phyloP scores from a whole-genome alignment of 352 stramenopile genomes.

The Phytophthora sojae region DNA sequence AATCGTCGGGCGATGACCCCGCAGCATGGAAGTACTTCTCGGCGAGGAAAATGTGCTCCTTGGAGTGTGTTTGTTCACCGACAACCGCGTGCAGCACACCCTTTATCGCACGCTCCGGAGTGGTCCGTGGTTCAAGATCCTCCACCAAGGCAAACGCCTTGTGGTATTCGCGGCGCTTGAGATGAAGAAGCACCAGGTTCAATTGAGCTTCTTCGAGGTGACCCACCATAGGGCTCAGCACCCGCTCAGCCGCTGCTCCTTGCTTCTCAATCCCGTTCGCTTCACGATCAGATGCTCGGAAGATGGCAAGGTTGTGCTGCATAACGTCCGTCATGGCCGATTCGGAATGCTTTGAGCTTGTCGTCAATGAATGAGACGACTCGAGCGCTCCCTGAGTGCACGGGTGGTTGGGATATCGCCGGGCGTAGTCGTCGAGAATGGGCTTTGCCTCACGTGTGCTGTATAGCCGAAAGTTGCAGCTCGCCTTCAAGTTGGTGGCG shows the following conservation, averaged over 20 bases:
- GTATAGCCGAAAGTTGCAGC: conserved; percentile 67
- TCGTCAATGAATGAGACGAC: neutral
- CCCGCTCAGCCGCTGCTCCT: conserved; percentile 11
- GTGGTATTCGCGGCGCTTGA: conserved; percentile 58
- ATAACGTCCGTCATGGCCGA: conserved; percentile 45
- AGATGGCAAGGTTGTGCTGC: conserved; percentile 64
- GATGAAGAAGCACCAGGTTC: conserved; percentile 64
- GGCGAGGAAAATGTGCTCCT: conserved; percentile 77
- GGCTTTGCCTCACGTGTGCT: conserved; percentile 62
- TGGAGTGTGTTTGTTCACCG: conserved; percentile 61
- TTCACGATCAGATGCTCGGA: conserved; percentile 37
- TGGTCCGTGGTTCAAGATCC: conserved; percentile 50
- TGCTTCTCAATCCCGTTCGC: conserved; percentile 17
- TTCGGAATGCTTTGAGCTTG: conserved; percentile 5
- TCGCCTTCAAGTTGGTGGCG: conserved; percentile 76
- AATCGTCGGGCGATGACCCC: conserved; percentile 52
- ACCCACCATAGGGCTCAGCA: conserved; percentile 48
- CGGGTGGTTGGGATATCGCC: conserved; percentile 55
- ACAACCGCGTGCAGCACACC: conserved; percentile 68
- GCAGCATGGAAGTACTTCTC: conserved; percentile 76
- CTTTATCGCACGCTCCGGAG: conserved; percentile 62
- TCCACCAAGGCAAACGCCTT: conserved; percentile 69
- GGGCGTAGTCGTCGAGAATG: conserved; percentile 87
- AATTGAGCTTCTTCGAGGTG: conserved; percentile 57
- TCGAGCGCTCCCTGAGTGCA: conserved; percentile 17